A percentile compares a stretch with the other conserved stretches of the same genome.
phyloP scores from a whole-genome alignment of 768 basidiomycete genomes.

The Mycena polygramma region DNA sequence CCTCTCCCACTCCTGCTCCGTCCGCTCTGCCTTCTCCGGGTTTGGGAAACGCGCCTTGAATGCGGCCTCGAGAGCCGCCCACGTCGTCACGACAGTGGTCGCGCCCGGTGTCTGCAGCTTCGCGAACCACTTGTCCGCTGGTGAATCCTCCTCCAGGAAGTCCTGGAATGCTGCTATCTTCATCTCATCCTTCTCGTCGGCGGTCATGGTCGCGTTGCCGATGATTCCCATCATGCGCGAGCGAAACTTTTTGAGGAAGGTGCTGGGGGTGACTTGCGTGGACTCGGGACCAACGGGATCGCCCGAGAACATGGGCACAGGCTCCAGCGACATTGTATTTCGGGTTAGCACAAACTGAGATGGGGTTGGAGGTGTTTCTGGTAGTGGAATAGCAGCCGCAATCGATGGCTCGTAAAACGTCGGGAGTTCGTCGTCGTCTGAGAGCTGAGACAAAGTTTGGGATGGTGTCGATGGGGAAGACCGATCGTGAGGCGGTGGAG shows the following conservation, averaged over 20 bases:
- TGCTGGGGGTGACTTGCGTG: background rate
- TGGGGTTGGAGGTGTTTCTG: no score
- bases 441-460: no score
- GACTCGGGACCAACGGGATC: background rate
- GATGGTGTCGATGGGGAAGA: no score
- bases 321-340: background rate
- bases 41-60: background rate
- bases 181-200: no score
- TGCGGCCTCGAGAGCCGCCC: background rate
- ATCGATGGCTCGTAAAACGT: no score
- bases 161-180: background rate
- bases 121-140: background rate
- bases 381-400: no score
- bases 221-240: background rate
- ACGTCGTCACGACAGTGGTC: background rate
- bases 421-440: no score
- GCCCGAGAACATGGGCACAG: background rate
- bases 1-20: slow-evolving; percentile 34
- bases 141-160: background rate
- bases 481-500: no score
- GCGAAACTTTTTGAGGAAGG: background rate
- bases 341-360: no score
- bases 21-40: slow-evolving; percentile 12
- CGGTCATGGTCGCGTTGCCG: no score
- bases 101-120: background rate